Percentiles rank a stretch among this genome's conserved stretches.
Evolutionary conservation across 495 filamentous ascomycete genomes (phyloP).

Genomic region (Aspergillus baeticus): DNA sequence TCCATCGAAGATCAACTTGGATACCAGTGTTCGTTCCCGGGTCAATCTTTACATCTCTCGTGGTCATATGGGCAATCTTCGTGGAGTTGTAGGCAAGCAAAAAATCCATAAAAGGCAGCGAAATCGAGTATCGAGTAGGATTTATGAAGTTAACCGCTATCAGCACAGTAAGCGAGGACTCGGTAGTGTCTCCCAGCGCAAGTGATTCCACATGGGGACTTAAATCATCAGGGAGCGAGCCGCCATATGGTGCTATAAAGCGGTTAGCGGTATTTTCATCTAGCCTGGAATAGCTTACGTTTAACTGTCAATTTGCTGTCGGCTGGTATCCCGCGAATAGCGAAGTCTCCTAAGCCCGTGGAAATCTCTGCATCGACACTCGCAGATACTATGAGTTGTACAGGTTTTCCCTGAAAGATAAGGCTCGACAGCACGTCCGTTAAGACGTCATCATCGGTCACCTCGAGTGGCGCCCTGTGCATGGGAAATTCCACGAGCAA

Average conservation of each 20-base stretch:
- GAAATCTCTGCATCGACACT: slow-evolving; percentile 77
- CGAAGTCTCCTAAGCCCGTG: slow-evolving; percentile 75
- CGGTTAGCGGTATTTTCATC: slow-evolving; percentile 17
- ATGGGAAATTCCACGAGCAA: slow-evolving; percentile 73
- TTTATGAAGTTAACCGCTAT: slow-evolving; percentile 81
- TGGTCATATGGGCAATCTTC: slow-evolving; percentile 69
- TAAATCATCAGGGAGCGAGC: slow-evolving; percentile 50
- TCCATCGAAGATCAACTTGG: slow-evolving; percentile 68
- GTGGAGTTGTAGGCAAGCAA: slow-evolving; percentile 72
- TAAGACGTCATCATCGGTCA: slow-evolving; percentile 76
- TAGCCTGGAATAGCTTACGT: slow-evolving; percentile 55
- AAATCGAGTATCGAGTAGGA: slow-evolving; percentile 79
- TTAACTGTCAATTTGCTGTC: slow-evolving; percentile 84
- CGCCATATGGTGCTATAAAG: slow-evolving; percentile 41
- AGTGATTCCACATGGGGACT: slow-evolving; percentile 64
- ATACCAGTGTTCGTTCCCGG: slow-evolving; percentile 74
- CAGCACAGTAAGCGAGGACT: slow-evolving; percentile 63
- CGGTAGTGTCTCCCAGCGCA: slow-evolving; percentile 64
- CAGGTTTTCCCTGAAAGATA: slow-evolving; percentile 63
- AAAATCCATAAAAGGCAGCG: slow-evolving; percentile 75
- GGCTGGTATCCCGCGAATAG: slow-evolving; percentile 77
- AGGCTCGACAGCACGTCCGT: slow-evolving; percentile 70
- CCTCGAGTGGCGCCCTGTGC: slow-evolving; percentile 72
- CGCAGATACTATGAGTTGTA: slow-evolving; percentile 72
- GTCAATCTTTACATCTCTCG: slow-evolving; percentile 55